These are phyloP conservation scores for Mallotus nudiflorus DNA, from an alignment of 345 rosid genomes.

Conservation along the genomic window DNA sequence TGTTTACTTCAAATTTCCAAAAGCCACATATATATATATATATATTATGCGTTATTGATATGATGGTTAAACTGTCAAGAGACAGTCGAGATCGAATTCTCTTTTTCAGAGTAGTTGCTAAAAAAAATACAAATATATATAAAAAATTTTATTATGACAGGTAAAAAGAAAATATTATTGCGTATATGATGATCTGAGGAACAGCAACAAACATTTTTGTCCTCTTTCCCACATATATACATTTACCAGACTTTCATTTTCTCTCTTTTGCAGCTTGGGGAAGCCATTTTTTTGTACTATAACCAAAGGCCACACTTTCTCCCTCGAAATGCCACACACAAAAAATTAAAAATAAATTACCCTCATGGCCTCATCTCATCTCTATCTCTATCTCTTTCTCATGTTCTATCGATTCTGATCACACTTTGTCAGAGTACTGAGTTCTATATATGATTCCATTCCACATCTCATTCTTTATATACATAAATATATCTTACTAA, in stretches of 20 bases:
- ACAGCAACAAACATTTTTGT: conserved; percentile 21
- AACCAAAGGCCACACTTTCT: conserved; percentile 11
- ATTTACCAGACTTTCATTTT: background rate
- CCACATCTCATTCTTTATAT: conserved; percentile 19
- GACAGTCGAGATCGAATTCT: no score
- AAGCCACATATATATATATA: no score
- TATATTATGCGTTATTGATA: no score
- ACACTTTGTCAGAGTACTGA: conserved; percentile 23
- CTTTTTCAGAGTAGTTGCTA: no score
- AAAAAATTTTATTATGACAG: background rate
- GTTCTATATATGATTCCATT: conserved; percentile 18
- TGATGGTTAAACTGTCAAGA: no score
- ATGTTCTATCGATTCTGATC: conserved; percentile 16
- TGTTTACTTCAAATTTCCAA: no score
- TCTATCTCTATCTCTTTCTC: background rate
- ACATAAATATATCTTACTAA: no score
- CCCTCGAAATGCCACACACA: conserved; percentile 23
- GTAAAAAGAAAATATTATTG: background rate
- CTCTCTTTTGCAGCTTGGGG: conserved; percentile 19
- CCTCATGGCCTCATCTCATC: background rate
- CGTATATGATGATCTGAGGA: conserved; percentile 24
- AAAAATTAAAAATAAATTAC: background rate
- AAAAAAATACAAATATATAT: no score
- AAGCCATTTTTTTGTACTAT: background rate
- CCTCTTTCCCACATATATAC: background rate